Percentiles rank a stretch among this genome's conserved stretches.
phyloP scores from a whole-genome alignment of 2,329 filamentous ascomycete genomes.

The Aspergillus pseudoviridinutans region DNA sequence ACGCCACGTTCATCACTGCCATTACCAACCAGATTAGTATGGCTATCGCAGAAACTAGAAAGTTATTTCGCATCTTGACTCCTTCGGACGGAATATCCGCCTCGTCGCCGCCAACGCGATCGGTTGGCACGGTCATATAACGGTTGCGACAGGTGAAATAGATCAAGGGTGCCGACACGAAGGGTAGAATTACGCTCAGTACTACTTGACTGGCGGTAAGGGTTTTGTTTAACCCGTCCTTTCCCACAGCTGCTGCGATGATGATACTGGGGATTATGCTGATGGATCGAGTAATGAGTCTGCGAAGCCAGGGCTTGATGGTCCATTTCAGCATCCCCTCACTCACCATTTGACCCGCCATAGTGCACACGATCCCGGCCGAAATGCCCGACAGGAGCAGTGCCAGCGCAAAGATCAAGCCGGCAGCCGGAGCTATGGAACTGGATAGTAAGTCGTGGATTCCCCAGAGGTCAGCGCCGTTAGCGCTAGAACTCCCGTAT shows the following conservation, averaged over 20 bases:
- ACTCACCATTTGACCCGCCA: slow-evolving; percentile 82
- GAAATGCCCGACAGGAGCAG: slow-evolving; percentile 75
- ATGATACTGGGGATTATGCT: slow-evolving; percentile 79
- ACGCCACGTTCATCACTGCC: slow-evolving; percentile 72
- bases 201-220: slow-evolving; percentile 75
- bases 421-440: slow-evolving; percentile 69
- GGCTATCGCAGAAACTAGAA: slow-evolving; percentile 58
- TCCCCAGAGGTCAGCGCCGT: slow-evolving; percentile 72
- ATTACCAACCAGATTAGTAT: slow-evolving; percentile 69
- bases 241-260: slow-evolving; percentile 74
- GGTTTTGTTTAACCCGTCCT: slow-evolving; percentile 64
- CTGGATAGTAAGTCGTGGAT: slow-evolving; percentile 70
- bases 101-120: slow-evolving; percentile 32
- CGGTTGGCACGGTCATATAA: slow-evolving; percentile 69
- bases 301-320: slow-evolving; percentile 71
- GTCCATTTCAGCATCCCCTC: slow-evolving; percentile 77
- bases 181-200: slow-evolving; percentile 73
- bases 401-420: slow-evolving; percentile 78
- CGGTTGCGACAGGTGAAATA: slow-evolving; percentile 77
- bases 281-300: slow-evolving; percentile 72
- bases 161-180: slow-evolving; percentile 76
- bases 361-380: slow-evolving; percentile 84
- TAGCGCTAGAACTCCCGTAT: slow-evolving; percentile 58
- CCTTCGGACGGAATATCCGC: slow-evolving; percentile 24
- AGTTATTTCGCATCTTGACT: slow-evolving; percentile 68